Evolutionary conservation across 2,329 filamentous ascomycete species (phyloP), one percentile per base, ranked within the genome.

Genomic region (Trichoderma atrobrunneum): DNA sequence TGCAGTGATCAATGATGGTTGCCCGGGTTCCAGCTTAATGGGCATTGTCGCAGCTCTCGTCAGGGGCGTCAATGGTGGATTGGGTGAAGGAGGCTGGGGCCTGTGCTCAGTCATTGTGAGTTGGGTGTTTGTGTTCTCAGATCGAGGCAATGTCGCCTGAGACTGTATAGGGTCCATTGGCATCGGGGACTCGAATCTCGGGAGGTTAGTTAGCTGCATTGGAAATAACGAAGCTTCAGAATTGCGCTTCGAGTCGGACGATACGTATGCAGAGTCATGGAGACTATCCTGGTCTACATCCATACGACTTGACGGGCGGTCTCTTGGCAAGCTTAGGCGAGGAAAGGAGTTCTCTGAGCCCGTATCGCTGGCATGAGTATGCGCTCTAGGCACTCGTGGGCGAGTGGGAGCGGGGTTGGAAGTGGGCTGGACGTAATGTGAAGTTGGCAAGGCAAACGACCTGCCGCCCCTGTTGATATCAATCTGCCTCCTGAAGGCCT

Each of bases 401-500:
- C 86, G 83, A 34, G 78, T 74, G 21, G 78, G 76, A 7, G 79
- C 76, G 16, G 78, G 76, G 64, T 74, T 75, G 14, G 79, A 77
- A 30, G 77, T 77, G 14, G 76, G 78, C 30, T 82, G 81, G 28
- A 81, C 80, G 73, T 88, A 86, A 72, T 87, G 84, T 1, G 84
- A 76, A 60, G 82, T 79, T 72, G 83, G 81, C 10, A 91, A 80
- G 39, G 80, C 89, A 51, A 82, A 82, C 0, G 82, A 78, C 61
- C 80, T 84, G 63, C 83, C 81, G 51, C 83, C 81, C 57, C 83
- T 82, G 75, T 90, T 91, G 43, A 88, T 85, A 77, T 95, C 92
- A n/a, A 89, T 88, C 77, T 94, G 91, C 74, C 87, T 89, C 76
- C 87, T 87, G 79, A 97, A 95, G 3, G 92, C 91, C 79, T 95